phyloP scores from a whole-genome alignment of 1,284 basidiomycete species.

The Mycena citricolor region DNA sequence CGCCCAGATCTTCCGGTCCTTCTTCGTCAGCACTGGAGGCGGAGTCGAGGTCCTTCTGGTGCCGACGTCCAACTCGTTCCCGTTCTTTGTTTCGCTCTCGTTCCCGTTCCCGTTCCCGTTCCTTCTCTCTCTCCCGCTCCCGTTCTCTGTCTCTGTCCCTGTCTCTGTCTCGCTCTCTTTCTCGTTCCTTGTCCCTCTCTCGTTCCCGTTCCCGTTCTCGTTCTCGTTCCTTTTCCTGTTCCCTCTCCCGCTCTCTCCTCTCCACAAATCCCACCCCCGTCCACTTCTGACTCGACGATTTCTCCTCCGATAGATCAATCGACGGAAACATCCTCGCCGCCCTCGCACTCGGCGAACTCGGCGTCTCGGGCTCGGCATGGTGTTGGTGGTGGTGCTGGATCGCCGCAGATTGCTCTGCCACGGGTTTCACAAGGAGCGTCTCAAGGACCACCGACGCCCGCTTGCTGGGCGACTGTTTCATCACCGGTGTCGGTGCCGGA shows the following conservation, averaged over 20 bases:
- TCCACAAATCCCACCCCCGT: too few relatives aligned
- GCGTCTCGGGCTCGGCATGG: conserved; percentile 27
- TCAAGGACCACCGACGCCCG: conserved; percentile 66
- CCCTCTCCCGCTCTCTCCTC: too few relatives aligned
- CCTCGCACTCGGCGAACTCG: conserved; percentile 21
- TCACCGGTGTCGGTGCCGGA: conserved; percentile 40
- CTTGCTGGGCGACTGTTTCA: conserved; percentile 69
- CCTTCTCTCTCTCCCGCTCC: too few relatives aligned
- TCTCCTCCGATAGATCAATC: conserved; percentile 23
- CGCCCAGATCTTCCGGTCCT: conserved; percentile 57
- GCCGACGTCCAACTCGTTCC: conserved; percentile 18
- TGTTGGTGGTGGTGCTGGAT: conserved; percentile 38
- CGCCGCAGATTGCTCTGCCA: conserved; percentile 47
- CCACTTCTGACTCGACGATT: too few relatives aligned
- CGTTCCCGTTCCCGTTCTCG: conserved; percentile 16
- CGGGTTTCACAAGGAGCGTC: conserved; percentile 46
- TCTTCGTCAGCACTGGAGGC: conserved; percentile 62
- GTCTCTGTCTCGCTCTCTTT: conserved; percentile 16
- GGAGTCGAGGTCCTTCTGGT: conserved; percentile 34
- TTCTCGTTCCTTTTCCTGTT: too few relatives aligned
- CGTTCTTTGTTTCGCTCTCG: conserved; percentile 18
- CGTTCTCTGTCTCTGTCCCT: too few relatives aligned
- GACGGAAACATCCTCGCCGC: conserved; percentile 21
- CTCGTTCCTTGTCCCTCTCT: conserved; percentile 21
- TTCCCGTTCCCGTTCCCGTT: conserved; percentile 21